Percentiles rank a stretch among this genome's conserved stretches.
These are phyloP conservation scores for Paramecium caudatum DNA, from an alignment of 73 alveolate species.

Conservation along the genomic window DNA sequence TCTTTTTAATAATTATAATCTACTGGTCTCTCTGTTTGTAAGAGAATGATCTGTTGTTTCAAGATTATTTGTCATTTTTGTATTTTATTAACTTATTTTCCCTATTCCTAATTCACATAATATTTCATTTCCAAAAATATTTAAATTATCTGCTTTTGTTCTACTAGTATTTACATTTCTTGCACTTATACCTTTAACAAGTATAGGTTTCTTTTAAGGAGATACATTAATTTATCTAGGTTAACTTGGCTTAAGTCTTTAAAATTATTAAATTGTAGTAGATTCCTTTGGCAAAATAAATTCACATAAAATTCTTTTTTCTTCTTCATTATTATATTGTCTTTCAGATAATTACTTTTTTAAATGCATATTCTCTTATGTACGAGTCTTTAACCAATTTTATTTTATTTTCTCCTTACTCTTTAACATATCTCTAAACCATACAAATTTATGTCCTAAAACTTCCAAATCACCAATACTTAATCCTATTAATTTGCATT, in stretches of 20 bases:
- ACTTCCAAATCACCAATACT: constrained; percentile 30
- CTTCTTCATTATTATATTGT: background rate
- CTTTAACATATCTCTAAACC: background rate
- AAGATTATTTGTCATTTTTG: background rate
- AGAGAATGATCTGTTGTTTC: constrained; percentile 12
- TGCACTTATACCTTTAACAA: background rate
- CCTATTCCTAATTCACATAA: constrained; percentile 35
- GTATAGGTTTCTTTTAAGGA: background rate
- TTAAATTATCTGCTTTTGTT: background rate
- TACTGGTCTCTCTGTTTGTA: constrained; percentile 24
- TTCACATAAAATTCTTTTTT: background rate
- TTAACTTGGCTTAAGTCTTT: background rate
- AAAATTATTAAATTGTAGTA: background rate
- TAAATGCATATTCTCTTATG: background rate
- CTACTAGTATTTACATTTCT: constrained; percentile 24
- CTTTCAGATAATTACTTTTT: background rate
- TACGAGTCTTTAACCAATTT: constrained; percentile 13
- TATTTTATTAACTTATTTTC: background rate
- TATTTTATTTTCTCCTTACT: background rate
- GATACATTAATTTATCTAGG: background rate
- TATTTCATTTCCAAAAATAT: constrained; percentile 36
- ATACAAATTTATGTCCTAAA: constrained; percentile 19
- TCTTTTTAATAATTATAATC: background rate
- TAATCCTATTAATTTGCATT: background rate
- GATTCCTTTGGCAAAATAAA: background rate